Conservation (phyloP, 1,139 yeast species). For the Geotrichum cucujoidarum region DNA sequence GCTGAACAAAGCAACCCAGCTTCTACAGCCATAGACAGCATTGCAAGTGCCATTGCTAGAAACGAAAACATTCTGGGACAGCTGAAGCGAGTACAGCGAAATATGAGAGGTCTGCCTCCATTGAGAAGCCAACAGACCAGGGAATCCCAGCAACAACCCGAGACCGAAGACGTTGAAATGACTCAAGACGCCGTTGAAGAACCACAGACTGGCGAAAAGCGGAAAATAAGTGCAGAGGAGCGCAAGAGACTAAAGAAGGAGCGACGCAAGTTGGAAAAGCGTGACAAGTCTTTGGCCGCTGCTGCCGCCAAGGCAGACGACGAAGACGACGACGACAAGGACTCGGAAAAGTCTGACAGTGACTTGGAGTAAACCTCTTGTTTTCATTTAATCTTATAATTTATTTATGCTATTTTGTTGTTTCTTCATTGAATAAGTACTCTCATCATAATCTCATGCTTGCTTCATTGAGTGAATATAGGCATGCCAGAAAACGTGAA, state of each 20-base stretch:
- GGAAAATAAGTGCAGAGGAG: conserved; percentile 32
- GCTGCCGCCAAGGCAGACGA: conserved; percentile 7
- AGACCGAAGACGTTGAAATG: conserved; percentile 12
- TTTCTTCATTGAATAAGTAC: too few relatives aligned
- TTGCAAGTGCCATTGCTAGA: conserved; percentile 17
- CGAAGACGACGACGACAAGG: conserved; percentile 7
- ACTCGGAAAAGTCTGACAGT: conserved; percentile 1
- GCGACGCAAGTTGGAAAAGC: conserved; percentile 36
- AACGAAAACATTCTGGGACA: conserved; percentile 47
- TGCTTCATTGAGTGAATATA: not conserved
- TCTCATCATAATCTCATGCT: not conserved
- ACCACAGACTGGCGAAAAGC: conserved; percentile 10
- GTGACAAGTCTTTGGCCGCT: conserved; percentile 20
- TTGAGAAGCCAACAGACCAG: conserved; percentile 23
- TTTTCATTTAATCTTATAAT: not conserved
- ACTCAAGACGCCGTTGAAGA: conserved; percentile 8
- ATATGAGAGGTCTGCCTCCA: conserved; percentile 71
- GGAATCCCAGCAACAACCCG: conserved; percentile 10
- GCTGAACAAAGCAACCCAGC: conserved; percentile 14
- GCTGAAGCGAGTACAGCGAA: conserved; percentile 62
- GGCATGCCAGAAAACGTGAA: conserved; percentile 5
- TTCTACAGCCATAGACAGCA: conserved; percentile 10
- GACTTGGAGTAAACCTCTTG: not conserved
- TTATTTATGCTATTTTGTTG: too few relatives aligned
- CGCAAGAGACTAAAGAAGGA: conserved; percentile 42